A percentile compares a stretch with the other conserved stretches of the same genome.
Evolutionary conservation across 129 eudicot species (phyloP).

Genomic region (Escallonia herrerae): DNA sequence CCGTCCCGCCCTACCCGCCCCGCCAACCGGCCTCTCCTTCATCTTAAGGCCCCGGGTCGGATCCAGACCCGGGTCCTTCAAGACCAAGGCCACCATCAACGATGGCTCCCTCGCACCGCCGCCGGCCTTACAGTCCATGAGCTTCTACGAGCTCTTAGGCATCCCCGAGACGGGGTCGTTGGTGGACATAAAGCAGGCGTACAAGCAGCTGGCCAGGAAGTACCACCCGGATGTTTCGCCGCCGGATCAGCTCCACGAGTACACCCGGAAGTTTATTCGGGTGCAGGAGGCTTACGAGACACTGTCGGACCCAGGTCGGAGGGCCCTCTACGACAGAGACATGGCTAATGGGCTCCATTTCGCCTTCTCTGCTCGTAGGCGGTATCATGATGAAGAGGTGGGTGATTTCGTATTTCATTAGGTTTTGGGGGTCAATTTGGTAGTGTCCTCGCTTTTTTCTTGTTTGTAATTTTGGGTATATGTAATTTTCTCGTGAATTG

Average conservation of each 20-base stretch:
- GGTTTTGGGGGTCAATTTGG: neutral
- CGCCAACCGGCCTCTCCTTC: neutral
- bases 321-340: conserved; percentile 67
- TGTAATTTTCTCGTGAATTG: no score
- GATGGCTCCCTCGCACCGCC: conserved; percentile 10
- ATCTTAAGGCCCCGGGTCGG: no score
- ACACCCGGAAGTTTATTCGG: conserved; percentile 73
- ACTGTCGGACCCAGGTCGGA: conserved; percentile 68
- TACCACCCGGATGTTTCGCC: conserved; percentile 99
- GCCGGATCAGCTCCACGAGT: conserved; percentile 74
- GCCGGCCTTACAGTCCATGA: conserved; percentile 15
- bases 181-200: conserved; percentile 78
- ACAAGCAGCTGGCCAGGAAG: conserved; percentile 77
- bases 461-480: neutral
- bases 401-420: conserved; percentile 1
- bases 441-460: neutral
- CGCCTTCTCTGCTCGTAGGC: conserved; percentile 49
- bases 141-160: conserved; percentile 73
- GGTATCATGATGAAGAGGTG: conserved; percentile 43
- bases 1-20: conserved; percentile 7
- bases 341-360: conserved; percentile 52
- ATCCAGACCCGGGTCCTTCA: neutral
- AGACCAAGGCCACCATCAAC: conserved; percentile 2
- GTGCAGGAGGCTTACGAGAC: conserved; percentile 94
- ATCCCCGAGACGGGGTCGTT: conserved; percentile 56